Evolutionary conservation across 441 rosid species (phyloP).

Genomic region (Corymbia citriodora): DNA sequence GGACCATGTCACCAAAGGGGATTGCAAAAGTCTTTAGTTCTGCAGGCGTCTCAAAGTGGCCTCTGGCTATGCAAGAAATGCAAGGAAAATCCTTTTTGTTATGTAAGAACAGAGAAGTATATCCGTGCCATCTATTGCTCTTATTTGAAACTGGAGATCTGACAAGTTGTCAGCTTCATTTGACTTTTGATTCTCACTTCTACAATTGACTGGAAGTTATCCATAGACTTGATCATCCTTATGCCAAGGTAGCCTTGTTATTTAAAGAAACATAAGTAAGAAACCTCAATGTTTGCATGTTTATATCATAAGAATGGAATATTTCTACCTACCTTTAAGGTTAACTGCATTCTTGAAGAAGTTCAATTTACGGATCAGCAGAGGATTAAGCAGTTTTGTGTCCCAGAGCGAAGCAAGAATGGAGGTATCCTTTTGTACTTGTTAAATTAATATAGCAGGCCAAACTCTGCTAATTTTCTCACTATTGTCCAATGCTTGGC

Average conservation of each 20-base stretch:
- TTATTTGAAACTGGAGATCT: neutral
- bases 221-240: neutral
- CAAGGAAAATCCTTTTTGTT: neutral
- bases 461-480: neutral
- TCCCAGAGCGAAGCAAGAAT: constrained; percentile 87
- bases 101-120: neutral
- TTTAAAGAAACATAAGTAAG: neutral
- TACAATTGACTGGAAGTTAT: neutral
- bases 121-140: neutral
- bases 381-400: constrained; percentile 89
- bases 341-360: constrained; percentile 79
- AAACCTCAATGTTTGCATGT: neutral
- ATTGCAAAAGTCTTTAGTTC: neutral
- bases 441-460: neutral
- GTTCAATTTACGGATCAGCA: constrained; percentile 93
- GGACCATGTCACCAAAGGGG: neutral
- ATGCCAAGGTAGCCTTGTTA: neutral
- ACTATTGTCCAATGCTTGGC: too few species aligned
- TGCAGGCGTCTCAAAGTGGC: neutral
- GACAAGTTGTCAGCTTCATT: too few species aligned
- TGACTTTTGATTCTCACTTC: neutral
- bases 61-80: neutral
- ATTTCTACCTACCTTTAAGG: constrained; percentile 23
- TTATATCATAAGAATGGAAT: neutral
- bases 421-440: constrained; percentile 52